Evolutionary conservation across 176 grass and related monocot genomes (phyloP), one percentile per base, ranked within the genome.

Genomic region (Oryza glumipatula): DNA sequence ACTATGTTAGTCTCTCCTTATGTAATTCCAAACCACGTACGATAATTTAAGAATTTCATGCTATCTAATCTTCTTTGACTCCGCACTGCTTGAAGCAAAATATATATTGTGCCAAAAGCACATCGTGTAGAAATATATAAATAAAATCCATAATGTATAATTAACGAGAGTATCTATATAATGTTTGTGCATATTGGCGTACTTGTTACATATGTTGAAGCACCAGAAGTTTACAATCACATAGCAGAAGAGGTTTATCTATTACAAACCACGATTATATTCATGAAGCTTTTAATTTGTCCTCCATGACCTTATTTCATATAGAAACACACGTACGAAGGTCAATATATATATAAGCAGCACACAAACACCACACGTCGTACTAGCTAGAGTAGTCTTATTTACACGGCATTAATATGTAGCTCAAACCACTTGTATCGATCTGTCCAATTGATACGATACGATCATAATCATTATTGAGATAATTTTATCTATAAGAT

Each of bases 261-360:
- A 80, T 35, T 79, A 91, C 81, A 87, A 91, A 76, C 66, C 64
- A 76, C 65, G 77, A 74, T 58, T 58, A 58, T 9, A 58, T 44
- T 87, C 65, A 70, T 71, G 52, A 70, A 87, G 71, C 28, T 54
- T 54, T 19, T 32, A 32, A 32, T 32, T 32, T 46, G 71, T 80
- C 66, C 70, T 87, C 70, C 76, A 76, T 80, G 81, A 71, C 56
- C 45, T 87, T 91, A 88, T 91, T 83, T 58, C 69, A 83, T 45
- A 80, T 75, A 74, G 69, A 63, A 63, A 22, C 71, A 22, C 71
- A 74, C 51, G 39, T 41, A 41, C 17, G 70, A 49, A 70, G 23
- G 70, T 84, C 44, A 76, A 67, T 76, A 80, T 87, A 88, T 90
- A 90, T 87, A 88, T 90, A 90, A 90, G 64, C 17, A 72, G 41